Percentiles rank a stretch among this genome's conserved stretches.
Conservation (phyloP, 208 protist genomes). For the Entamoeba nuttalli region DNA sequence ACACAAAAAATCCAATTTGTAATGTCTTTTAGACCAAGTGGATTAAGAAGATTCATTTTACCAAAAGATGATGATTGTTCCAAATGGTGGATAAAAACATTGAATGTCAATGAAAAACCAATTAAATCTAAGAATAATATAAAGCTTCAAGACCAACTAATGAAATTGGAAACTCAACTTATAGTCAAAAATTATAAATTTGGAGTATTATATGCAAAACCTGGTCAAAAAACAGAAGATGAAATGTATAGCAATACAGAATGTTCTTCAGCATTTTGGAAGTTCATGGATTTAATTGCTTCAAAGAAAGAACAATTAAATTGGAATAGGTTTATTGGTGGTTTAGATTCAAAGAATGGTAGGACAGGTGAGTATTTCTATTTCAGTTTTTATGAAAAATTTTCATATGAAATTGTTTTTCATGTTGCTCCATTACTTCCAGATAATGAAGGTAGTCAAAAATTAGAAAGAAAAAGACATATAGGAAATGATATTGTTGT, state of each 20-base stretch:
- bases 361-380: background rate
- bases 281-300: background rate
- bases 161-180: background rate
- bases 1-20: background rate
- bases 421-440: background rate
- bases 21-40: background rate
- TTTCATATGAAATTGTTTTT: background rate
- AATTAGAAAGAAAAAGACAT: background rate
- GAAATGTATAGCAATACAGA: background rate
- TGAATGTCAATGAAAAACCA: background rate
- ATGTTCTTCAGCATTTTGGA: background rate
- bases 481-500: background rate
- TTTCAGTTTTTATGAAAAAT: background rate
- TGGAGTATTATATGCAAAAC: background rate
- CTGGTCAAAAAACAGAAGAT: background rate
- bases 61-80: background rate
- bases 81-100: background rate
- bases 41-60: background rate
- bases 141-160: background rate
- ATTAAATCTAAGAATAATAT: background rate
- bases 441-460: background rate
- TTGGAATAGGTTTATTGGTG: background rate
- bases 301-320: background rate
- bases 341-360: background rate
- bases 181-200: background rate